Evolutionary conservation across 345 rosid genomes (phyloP).

Genomic region (Acer negundo): DNA sequence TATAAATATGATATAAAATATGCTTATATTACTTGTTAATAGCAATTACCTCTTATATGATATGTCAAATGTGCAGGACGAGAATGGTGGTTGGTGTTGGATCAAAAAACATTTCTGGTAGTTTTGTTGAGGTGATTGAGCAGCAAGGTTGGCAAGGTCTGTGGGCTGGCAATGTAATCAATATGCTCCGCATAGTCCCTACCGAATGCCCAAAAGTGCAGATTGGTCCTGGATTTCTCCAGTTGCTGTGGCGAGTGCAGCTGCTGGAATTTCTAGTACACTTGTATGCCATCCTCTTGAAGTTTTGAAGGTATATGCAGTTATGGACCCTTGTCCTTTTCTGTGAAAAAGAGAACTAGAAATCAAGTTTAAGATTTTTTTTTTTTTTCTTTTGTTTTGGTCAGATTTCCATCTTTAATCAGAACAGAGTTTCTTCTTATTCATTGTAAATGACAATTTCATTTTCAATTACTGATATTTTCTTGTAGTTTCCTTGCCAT

Average conservation of each 20-base stretch:
- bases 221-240: too few species aligned
- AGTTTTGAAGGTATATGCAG: too few species aligned
- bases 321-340: neutral
- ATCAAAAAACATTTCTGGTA: constrained; percentile 81
- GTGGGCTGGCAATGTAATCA: constrained; percentile 96
- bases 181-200: constrained; percentile 86
- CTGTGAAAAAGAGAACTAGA: neutral
- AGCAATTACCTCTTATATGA: too few species aligned
- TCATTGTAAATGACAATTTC: neutral
- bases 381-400: neutral
- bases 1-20: too few species aligned
- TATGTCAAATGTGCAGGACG: constrained; percentile 53
- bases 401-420: neutral
- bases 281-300: too few species aligned
- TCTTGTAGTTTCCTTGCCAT: neutral
- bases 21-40: too few species aligned
- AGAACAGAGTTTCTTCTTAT: neutral
- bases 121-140: constrained; percentile 79
- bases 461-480: neutral
- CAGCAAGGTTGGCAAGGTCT: constrained; percentile 96
- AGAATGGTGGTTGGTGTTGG: constrained; percentile 99
- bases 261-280: too few species aligned
- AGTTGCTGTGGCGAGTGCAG: too few species aligned
- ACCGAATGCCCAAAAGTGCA: too few species aligned
- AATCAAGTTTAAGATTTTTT: constrained; percentile 3